Percentiles rank a stretch among this genome's conserved stretches.
Conservation (phyloP, 768 basidiomycete genomes). For the Xanthoconium stramineum region DNA sequence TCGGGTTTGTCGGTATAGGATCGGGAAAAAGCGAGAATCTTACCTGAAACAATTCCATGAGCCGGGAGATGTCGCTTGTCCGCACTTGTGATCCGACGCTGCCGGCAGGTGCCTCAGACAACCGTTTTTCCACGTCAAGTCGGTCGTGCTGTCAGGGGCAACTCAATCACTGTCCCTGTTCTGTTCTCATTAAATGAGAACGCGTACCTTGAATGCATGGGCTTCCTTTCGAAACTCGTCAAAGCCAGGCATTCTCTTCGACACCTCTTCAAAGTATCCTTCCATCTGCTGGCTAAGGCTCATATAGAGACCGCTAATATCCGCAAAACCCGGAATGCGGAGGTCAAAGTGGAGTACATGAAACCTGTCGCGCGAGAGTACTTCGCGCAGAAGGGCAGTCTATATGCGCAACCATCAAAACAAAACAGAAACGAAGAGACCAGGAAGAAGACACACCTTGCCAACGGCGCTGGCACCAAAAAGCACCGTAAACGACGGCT, state of each 20-base stretch:
- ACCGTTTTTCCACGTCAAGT: conserved; percentile 63
- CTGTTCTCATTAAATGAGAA: neutral
- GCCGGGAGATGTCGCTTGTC: conserved; percentile 75
- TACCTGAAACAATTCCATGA: conserved; percentile 85
- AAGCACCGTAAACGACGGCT: conserved; percentile 76
- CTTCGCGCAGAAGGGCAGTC: conserved; percentile 78
- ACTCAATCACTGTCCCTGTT: conserved; percentile 1
- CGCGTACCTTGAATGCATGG: conserved; percentile 70
- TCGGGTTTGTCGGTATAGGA: neutral
- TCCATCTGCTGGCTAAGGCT: conserved; percentile 82
- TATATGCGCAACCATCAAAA: conserved; percentile 23
- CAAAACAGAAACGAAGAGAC: conserved; percentile 1
- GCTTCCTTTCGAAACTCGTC: conserved; percentile 72
- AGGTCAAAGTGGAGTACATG: conserved; percentile 85
- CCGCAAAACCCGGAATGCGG: conserved; percentile 80
- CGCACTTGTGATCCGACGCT: conserved; percentile 51
- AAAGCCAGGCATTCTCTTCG: conserved; percentile 56
- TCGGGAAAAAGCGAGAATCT: conserved; percentile 1
- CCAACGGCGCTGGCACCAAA: conserved; percentile 82
- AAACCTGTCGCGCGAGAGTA: conserved; percentile 63
- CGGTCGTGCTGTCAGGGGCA: conserved; percentile 61
- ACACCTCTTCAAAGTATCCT: conserved; percentile 68
- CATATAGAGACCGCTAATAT: conserved; percentile 71
- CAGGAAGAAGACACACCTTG: conserved; percentile 47
- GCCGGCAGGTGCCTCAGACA: conserved; percentile 41